Conservation (phyloP, 2,329 filamentous ascomycete genomes). For the Domatiomyces globalis region DNA sequence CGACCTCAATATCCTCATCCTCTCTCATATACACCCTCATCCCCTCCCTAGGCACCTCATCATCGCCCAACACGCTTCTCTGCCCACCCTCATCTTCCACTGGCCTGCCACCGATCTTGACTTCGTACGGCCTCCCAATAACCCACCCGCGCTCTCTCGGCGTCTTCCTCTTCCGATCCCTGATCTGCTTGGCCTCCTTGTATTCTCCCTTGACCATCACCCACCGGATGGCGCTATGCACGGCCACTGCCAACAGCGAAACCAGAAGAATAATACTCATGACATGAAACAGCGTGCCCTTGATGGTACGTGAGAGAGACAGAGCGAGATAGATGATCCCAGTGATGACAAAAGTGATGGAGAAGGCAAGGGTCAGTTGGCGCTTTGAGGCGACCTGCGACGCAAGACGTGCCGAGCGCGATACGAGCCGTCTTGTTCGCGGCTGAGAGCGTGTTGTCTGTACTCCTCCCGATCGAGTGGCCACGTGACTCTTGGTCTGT, state of each 20-base stretch:
- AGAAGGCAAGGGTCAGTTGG: neutral
- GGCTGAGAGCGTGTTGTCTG: neutral
- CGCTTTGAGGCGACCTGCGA: neutral
- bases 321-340: neutral
- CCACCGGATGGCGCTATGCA: neutral
- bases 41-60: conserved; percentile 1
- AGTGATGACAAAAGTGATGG: neutral
- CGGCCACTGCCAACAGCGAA: neutral
- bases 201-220: neutral
- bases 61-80: neutral
- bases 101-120: neutral
- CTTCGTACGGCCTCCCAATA: neutral
- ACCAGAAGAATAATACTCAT: neutral
- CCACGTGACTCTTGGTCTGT: neutral
- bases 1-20: neutral
- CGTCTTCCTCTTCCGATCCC: neutral
- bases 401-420: neutral
- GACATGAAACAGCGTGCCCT: neutral
- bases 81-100: neutral
- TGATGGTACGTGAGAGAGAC: neutral
- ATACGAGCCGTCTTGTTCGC: neutral
- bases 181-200: neutral
- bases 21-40: neutral
- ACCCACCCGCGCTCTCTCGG: neutral
- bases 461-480: neutral